Percentiles rank a stretch among this genome's conserved stretches.
phyloP scores from a whole-genome alignment of 371 early-diverging fungal species.

The Dinochytrium kinnereticum region DNA sequence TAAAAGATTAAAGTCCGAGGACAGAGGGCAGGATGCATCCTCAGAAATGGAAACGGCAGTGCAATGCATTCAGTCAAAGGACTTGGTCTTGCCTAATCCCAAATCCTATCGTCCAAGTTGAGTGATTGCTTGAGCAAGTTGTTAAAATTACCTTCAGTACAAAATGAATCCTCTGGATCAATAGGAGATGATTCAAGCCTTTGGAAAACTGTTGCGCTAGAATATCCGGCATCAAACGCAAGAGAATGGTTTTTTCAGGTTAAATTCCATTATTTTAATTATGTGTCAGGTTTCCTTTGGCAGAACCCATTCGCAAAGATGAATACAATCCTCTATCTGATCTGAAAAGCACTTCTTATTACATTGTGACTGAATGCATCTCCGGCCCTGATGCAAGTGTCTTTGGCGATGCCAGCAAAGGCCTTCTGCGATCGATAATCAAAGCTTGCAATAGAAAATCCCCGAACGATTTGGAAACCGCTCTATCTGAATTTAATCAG shows the following conservation, averaged over 20 bases:
- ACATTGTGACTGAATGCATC: constrained; percentile 70
- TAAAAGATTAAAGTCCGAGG: too few species aligned
- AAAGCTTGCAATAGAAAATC: constrained; percentile 78
- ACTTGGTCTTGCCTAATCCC: not conserved
- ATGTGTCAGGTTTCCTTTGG: not conserved
- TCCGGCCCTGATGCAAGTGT: constrained; percentile 42
- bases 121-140: too few species aligned
- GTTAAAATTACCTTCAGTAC: not conserved
- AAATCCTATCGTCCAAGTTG: not conserved
- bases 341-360: constrained; percentile 68
- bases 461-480: constrained; percentile 69
- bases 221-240: not conserved
- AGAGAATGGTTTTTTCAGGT: not conserved
- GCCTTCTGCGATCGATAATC: constrained; percentile 77
- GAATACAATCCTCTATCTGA: constrained; percentile 86
- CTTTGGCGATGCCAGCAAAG: constrained; percentile 71
- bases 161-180: not conserved
- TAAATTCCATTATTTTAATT: not conserved
- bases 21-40: too few species aligned
- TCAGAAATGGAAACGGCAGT: too few species aligned
- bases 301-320: constrained; percentile 35
- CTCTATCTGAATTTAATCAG: constrained; percentile 75
- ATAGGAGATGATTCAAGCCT: not conserved
- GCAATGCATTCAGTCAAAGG: not conserved
- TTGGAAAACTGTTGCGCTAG: not conserved